phyloP scores from a whole-genome alignment of 768 basidiomycete species.

The Baorangia bicolor region DNA sequence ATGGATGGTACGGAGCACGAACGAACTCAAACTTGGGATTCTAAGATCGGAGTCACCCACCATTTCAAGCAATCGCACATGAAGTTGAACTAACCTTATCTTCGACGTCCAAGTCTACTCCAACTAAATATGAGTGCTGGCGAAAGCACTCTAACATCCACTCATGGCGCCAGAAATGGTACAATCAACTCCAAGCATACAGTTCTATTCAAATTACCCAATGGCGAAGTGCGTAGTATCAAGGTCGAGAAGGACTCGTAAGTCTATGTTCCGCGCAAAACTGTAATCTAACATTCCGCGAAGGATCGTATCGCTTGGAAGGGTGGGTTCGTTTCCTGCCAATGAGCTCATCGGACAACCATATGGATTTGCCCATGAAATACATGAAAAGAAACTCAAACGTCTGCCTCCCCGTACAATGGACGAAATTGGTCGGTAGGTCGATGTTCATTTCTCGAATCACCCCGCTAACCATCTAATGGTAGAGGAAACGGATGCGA shows the following conservation, averaged over 20 bases:
- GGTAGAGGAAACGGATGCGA: constrained; percentile 93
- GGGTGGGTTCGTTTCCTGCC: constrained; percentile 79
- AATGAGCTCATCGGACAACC: constrained; percentile 78
- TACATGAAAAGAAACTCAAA: constrained; percentile 66
- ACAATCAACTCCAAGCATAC: constrained; percentile 67
- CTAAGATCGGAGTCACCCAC: background rate
- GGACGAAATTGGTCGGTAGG: constrained; percentile 71
- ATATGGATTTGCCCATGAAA: constrained; percentile 89
- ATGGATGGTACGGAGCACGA: background rate
- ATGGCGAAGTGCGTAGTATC: constrained; percentile 71
- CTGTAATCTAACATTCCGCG: constrained; percentile 1
- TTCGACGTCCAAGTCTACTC: background rate
- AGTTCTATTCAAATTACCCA: constrained; percentile 79
- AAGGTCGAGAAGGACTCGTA: constrained; percentile 74
- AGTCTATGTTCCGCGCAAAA: constrained; percentile 27
- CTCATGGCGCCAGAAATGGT: constrained; percentile 13
- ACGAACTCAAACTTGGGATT: background rate
- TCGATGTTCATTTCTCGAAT: background rate
- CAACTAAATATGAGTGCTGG: constrained; percentile 15
- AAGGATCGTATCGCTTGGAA: constrained; percentile 76
- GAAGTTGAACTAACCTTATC: background rate
- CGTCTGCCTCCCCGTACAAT: constrained; percentile 60
- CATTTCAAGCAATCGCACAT: background rate
- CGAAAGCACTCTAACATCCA: constrained; percentile 6
- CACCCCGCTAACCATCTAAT: background rate